phyloP scores from a whole-genome alignment of 768 basidiomycete species.

The Lentinus brumalis region DNA sequence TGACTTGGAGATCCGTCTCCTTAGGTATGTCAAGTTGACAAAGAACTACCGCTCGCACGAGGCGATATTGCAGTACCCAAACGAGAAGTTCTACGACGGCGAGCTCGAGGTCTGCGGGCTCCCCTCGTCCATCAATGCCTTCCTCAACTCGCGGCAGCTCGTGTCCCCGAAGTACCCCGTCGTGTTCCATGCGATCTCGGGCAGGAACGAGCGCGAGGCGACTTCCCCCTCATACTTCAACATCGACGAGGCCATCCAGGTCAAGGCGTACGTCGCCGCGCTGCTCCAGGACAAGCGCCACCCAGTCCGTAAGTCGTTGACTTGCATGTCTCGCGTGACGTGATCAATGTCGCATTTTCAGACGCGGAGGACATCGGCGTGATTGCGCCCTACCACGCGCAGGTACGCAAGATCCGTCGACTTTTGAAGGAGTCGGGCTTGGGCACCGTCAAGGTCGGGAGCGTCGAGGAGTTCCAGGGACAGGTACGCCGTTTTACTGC shows the following conservation, averaged over 20 bases:
- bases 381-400: slow-evolving; percentile 43
- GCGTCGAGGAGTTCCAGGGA: slow-evolving; percentile 45
- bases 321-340: not conserved
- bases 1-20: not conserved
- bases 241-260: slow-evolving; percentile 37
- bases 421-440: slow-evolving; percentile 23
- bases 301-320: slow-evolving; percentile 27
- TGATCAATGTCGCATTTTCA: slow-evolving; percentile 1
- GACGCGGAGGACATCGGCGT: slow-evolving; percentile 38
- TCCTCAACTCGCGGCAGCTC: slow-evolving; percentile 32
- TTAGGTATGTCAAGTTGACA: slow-evolving; percentile 35
- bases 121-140: slow-evolving; percentile 25
- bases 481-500: slow-evolving; percentile 30
- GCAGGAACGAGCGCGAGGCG: slow-evolving; percentile 37
- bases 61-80: slow-evolving; percentile 57
- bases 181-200: slow-evolving; percentile 37
- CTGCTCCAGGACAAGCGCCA: slow-evolving; percentile 30
- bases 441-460: slow-evolving; percentile 35
- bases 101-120: slow-evolving; percentile 35
- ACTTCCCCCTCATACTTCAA: slow-evolving; percentile 45
- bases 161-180: slow-evolving; percentile 30
- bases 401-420: slow-evolving; percentile 35
- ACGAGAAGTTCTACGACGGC: slow-evolving; percentile 43
- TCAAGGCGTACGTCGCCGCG: slow-evolving; percentile 34
- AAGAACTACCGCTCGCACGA: slow-evolving; percentile 62